Percentiles rank a stretch among this genome's conserved stretches.
These are phyloP conservation scores for Dimocarpus longan DNA, from an alignment of 345 rosid genomes.

Conservation along the genomic window DNA sequence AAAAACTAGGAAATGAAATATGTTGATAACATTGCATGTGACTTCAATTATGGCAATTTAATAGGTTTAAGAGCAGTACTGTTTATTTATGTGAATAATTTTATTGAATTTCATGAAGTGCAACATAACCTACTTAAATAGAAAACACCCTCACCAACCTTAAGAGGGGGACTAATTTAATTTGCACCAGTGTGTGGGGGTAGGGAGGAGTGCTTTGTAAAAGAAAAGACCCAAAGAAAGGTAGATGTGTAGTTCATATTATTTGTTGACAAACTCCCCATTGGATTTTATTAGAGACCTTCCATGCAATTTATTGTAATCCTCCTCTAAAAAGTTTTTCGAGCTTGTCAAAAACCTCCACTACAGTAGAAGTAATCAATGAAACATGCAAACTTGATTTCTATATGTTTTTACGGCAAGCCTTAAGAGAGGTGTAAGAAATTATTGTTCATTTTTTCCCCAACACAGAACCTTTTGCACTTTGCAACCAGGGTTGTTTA, in stretches of 20 bases:
- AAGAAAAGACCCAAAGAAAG: background rate
- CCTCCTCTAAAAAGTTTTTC: too few relatives aligned
- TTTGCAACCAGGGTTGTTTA: background rate
- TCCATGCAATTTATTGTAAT: too few relatives aligned
- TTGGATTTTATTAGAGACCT: too few relatives aligned
- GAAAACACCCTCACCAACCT: background rate
- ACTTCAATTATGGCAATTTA: background rate
- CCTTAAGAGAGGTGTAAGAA: background rate
- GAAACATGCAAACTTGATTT: too few relatives aligned
- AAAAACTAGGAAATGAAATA: background rate
- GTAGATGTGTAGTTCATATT: background rate
- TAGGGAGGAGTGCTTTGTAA: background rate
- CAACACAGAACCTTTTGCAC: background rate
- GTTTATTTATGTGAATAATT: too few relatives aligned
- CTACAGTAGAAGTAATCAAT: too few relatives aligned
- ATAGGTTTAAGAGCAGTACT: too few relatives aligned
- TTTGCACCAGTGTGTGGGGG: background rate
- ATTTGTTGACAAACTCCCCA: too few relatives aligned
- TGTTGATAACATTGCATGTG: background rate
- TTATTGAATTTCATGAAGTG: too few relatives aligned
- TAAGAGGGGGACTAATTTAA: background rate
- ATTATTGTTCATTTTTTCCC: background rate
- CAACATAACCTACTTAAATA: too few relatives aligned
- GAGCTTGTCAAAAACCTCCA: too few relatives aligned
- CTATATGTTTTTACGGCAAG: too few relatives aligned